Evolutionary conservation across 352 stramenopile species (phyloP), one percentile per base, ranked within the genome.

Genomic region (Phytophthora brassicae): DNA sequence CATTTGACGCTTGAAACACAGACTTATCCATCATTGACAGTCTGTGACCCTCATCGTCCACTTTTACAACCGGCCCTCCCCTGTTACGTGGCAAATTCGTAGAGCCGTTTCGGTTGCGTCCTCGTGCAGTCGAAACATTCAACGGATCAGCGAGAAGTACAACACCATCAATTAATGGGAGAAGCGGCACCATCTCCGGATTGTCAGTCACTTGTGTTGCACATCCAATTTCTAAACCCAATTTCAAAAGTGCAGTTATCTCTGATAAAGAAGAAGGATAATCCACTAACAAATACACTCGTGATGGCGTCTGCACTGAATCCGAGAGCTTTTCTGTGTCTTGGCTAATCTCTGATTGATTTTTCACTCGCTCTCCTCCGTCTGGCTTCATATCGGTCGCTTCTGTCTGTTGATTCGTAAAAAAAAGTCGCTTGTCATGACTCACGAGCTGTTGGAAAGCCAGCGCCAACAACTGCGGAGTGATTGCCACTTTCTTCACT

Each of bases 201-300:
- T 48, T 31, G 20, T 63, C 38, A 8, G 35, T 29, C 22, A 56
- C 45, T 52, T 58, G 41, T 6, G 47, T 53, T 19, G 42, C 50
- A 59, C 36, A 28, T 0, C 47, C 72, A n/a, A 47, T 39, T 50
- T 88, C 79, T 5, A n/a, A n/a, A n/a, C 75, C 68, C 2, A 76
- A 71, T 1, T 53, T 39, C n/a, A 88, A 62, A 26, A 88, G 62
- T 45, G 64, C 72, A 7, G 77, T 62, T 35, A 77, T 66, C 59
- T 93, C 84, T 0, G 47, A 51, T 7, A 88, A 43, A 1, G 77
- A 77, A 19, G 66, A 59, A 13, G 81, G 84, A 47, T 88, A 93
- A 50, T 90, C 74, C 14, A 73, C 33, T 14, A 93, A 52, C 9
- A 93, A 41, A 46, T 88, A 91, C 16, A 89, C 72, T 7, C 82